These are phyloP conservation scores for Paracamarosporium sp. DNA, from an alignment of 2,329 filamentous ascomycete species.

Conservation along the genomic window DNA sequence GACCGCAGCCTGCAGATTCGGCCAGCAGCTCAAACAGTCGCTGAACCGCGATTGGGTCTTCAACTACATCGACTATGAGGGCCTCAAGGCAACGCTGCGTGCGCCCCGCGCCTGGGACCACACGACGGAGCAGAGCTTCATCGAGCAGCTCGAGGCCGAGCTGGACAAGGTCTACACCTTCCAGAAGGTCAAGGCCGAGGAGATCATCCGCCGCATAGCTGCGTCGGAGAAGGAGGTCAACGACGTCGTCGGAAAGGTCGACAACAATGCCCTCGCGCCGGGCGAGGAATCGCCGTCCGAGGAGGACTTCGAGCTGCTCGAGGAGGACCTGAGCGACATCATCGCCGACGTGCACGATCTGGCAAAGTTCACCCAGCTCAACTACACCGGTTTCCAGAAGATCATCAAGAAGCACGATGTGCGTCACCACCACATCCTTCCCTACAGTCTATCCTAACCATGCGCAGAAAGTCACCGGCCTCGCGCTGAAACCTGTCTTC, in stretches of 20 bases:
- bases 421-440: slow-evolving; percentile 45
- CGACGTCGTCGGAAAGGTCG: slow-evolving; percentile 80
- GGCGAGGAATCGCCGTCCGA: slow-evolving; percentile 67
- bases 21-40: slow-evolving; percentile 93
- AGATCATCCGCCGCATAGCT: slow-evolving; percentile 90
- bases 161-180: slow-evolving; percentile 98
- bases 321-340: slow-evolving; percentile 95
- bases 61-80: slow-evolving; percentile 98
- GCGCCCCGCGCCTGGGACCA: slow-evolving; percentile 82
- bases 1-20: slow-evolving; percentile 68
- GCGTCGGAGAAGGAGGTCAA: slow-evolving; percentile 88
- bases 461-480: slow-evolving; percentile 84
- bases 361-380: slow-evolving; percentile 96
- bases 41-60: slow-evolving; percentile 97
- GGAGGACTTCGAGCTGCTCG: slow-evolving; percentile 91
- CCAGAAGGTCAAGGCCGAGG: slow-evolving; percentile 95
- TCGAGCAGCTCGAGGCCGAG: slow-evolving; percentile 84
- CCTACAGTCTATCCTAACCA: slow-evolving; percentile 21
- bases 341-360: slow-evolving; percentile 98
- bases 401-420: slow-evolving; percentile 99
- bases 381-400: slow-evolving; percentile 99
- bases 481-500: slow-evolving; percentile 95
- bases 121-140: slow-evolving; percentile 89
- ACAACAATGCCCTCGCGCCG: slow-evolving; percentile 39
- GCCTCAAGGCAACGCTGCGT: slow-evolving; percentile 86